Conservation (phyloP, 2,329 filamentous ascomycete genomes). For the Didymella arachidicola region DNA sequence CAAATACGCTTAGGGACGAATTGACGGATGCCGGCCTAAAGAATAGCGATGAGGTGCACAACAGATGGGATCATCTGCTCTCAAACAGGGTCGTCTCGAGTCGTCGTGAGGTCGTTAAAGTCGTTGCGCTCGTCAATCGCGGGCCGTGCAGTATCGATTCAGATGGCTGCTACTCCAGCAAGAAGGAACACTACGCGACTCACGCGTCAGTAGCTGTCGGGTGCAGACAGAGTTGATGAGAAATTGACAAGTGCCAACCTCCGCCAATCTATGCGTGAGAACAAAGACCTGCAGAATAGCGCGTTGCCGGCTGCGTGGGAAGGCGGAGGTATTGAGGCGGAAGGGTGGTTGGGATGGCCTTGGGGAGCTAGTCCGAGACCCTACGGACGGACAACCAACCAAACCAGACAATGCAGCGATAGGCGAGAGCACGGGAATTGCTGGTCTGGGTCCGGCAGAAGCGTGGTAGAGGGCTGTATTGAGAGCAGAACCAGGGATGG, state of each 20-base stretch:
- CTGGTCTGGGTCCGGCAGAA: constrained; percentile 33
- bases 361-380: constrained; percentile 44
- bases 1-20: constrained; percentile 44
- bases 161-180: constrained; percentile 36
- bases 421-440: constrained; percentile 51
- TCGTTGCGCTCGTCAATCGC: constrained; percentile 43
- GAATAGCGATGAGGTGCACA: constrained; percentile 34
- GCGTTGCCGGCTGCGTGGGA: constrained; percentile 43
- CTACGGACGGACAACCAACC: constrained; percentile 28
- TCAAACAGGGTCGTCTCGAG: constrained; percentile 22
- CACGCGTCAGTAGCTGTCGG: constrained; percentile 37
- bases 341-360: constrained; percentile 54
- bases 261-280: constrained; percentile 33
- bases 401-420: constrained; percentile 46
- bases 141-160: constrained; percentile 45
- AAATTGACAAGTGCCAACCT: constrained; percentile 21
- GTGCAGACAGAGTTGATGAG: constrained; percentile 19
- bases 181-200: constrained; percentile 37
- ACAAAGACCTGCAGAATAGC: constrained; percentile 33
- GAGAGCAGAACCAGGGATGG: constrained; percentile 6
- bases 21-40: constrained; percentile 39
- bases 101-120: constrained; percentile 44
- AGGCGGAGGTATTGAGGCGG: constrained; percentile 49
- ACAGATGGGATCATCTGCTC: constrained; percentile 33
- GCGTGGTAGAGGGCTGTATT: constrained; percentile 5